Evolutionary conservation across 179 eudicot genomes (phyloP), one percentile per base, ranked within the genome.

Genomic region (Monotropa hypopitys): DNA sequence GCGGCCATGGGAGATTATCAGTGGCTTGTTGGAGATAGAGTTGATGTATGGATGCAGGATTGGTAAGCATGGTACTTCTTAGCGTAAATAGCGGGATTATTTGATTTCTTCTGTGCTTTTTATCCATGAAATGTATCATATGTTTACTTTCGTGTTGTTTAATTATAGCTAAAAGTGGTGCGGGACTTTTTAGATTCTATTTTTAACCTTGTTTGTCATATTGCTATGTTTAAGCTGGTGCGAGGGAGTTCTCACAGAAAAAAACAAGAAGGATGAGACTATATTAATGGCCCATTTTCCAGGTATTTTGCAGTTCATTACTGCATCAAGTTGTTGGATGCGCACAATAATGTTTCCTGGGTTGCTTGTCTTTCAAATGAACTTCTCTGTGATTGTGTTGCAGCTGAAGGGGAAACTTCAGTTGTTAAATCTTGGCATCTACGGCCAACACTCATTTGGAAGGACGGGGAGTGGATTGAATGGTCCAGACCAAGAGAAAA

Each of bases 1-100:
- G 87, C 92, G 42, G 96, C 91, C 76, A 70, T 87, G 81, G 90
- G 81, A 69, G 93, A 89, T 73, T 84, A 87, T 86, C 76, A 86
- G 61, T 94, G 97, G 97, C 84, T 84, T 83, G 76, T 86, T 77
- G 94, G 97, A 45, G 99, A 96, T 83, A 88, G 83, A 85, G 99
- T 96, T 81, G 98, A 96, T 81, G 97, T 88, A 76, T 87, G 88
- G 88, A 76, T 89, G 18, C 84, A 88, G 77, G 88, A 92, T 83
- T 81, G 99, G 99, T 96, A 88, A 87, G 83, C 54, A 76, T 42
- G 49, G 23, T 45, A 53, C 2, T 40, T 38, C 45, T 30, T 20
- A 75, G 78, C 42, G 5, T 63, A n/a, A 46, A 18, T 65, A 63
- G 13, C 49, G 20, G 18, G 11, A 11, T 61, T 35, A 13, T 66